Percentiles rank a stretch among this genome's conserved stretches.
phyloP scores from a whole-genome alignment of 1,284 basidiomycete species.

The Moesziomyces antarcticus region DNA sequence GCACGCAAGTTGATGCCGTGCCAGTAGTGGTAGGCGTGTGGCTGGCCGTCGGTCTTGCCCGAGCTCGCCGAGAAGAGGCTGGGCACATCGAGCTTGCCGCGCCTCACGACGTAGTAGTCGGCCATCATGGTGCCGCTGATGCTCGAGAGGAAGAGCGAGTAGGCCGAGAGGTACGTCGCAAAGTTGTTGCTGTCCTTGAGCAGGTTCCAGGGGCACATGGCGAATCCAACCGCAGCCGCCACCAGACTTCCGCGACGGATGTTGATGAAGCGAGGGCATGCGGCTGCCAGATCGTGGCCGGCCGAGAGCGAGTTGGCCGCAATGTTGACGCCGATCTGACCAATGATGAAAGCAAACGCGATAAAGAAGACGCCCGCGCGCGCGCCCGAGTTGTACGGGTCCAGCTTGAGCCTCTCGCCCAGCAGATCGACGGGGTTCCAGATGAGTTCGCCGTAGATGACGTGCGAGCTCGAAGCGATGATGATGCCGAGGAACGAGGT shows the following conservation, averaged over 20 bases:
- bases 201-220: slow-evolving; percentile 82
- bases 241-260: slow-evolving; percentile 85
- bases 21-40: slow-evolving; percentile 78
- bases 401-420: slow-evolving; percentile 75
- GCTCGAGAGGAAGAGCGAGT: slow-evolving; percentile 68
- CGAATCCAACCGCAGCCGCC: slow-evolving; percentile 78
- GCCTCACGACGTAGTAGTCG: slow-evolving; percentile 81
- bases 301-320: slow-evolving; percentile 86
- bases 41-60: slow-evolving; percentile 15
- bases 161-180: slow-evolving; percentile 84
- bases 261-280: slow-evolving; percentile 80
- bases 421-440: slow-evolving; percentile 84
- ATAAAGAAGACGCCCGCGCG: slow-evolving; percentile 75
- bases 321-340: slow-evolving; percentile 74
- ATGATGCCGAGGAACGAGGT: slow-evolving; percentile 86
- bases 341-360: slow-evolving; percentile 76
- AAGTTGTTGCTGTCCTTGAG: slow-evolving; percentile 81
- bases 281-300: slow-evolving; percentile 83
- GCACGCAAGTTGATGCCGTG: slow-evolving; percentile 76
- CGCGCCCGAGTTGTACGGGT: slow-evolving; percentile 72
- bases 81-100: slow-evolving; percentile 77
- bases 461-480: slow-evolving; percentile 80
- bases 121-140: slow-evolving; percentile 69
- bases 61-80: slow-evolving; percentile 75
- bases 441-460: slow-evolving; percentile 80